Base-by-base conservation (phyloP, 805 yeast genomes). In the Metschnikowia lochheadii region DNA sequence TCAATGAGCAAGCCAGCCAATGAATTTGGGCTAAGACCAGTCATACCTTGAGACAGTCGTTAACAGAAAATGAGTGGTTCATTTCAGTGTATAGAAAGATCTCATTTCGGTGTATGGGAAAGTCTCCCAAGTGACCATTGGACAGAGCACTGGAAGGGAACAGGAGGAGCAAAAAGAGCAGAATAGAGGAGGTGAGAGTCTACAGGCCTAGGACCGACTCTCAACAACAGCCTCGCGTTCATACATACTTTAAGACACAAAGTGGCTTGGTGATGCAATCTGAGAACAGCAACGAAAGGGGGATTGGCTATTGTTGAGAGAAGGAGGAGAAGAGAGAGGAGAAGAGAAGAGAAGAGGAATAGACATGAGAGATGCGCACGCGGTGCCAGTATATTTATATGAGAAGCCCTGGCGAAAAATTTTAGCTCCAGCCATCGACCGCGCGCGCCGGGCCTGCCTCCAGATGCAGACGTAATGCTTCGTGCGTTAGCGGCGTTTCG, bases 271-370 rank as follows among this genome's bases (percentile, higher is more conserved):
- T 44, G 40, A 49, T 40, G 56, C 55, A 51, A 51, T 54, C 58
- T 49, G 49, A 48, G 61, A 57, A 56, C 58, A 56, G 61, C 61
- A 54, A 56, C 53, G 40, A 48, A 47, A 45, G 57, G 52, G 35
- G 53, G 51, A 46, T 44, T 51, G 54, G 52, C 57, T 56, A 52
- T 51, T 56, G 55, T 66, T 69, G 70, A 69, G 73, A 72, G 73
- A 68, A 68, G 63, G 67, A 62, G 67, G 52, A 49, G 55, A 51
- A 52, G 67, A 61, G 63, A 58, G 58, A 49, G 53, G 46, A 51
- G 54, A 44, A 43, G 47, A 44, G 40, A 31, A 39, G 47, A 44
- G 42, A 31, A 41, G 45, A 44, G 46, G 49, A 26, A 8, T 8
- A 37, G 48, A 44, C 31, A 44, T 15, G 46, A 17, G 36, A 46